phyloP scores from a whole-genome alignment of 257 asterid genomes.

The Solanum lycopersicoides region DNA sequence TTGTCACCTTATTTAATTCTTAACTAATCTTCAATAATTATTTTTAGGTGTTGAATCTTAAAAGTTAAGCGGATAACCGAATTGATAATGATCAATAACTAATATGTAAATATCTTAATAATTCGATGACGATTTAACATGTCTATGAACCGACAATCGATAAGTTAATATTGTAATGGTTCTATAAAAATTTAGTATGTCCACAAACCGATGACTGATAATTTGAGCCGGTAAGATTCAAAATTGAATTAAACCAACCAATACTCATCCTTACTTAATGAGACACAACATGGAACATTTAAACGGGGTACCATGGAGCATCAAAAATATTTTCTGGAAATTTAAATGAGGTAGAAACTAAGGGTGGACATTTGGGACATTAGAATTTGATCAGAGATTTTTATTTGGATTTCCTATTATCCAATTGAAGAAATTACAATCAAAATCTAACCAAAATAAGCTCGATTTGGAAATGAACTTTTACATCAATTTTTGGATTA shows the following conservation, averaged over 20 bases:
- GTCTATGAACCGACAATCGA: too few relatives aligned
- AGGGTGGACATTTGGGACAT: not conserved
- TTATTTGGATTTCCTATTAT: not conserved
- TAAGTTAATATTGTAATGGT: too few relatives aligned
- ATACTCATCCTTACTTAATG: not conserved
- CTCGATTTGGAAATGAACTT: not conserved
- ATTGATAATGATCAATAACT: not conserved
- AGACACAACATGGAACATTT: not conserved
- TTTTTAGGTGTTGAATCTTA: too few relatives aligned
- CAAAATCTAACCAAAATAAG: too few relatives aligned
- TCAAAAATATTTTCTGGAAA: not conserved
- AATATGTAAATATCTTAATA: not conserved
- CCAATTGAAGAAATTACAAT: not conserved
- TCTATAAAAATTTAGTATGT: not conserved
- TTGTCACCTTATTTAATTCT: not conserved
- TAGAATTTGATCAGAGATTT: not conserved
- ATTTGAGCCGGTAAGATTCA: not conserved
- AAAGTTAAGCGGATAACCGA: too few relatives aligned
- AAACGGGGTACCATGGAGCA: not conserved
- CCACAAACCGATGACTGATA: not conserved
- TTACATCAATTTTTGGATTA: not conserved
- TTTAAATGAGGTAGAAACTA: not conserved
- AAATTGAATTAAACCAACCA: not conserved
- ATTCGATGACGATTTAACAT: not conserved
- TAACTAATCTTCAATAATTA: too few relatives aligned